phyloP scores from a whole-genome alignment of 352 stramenopile genomes.

The Peronospora belbahrii region DNA sequence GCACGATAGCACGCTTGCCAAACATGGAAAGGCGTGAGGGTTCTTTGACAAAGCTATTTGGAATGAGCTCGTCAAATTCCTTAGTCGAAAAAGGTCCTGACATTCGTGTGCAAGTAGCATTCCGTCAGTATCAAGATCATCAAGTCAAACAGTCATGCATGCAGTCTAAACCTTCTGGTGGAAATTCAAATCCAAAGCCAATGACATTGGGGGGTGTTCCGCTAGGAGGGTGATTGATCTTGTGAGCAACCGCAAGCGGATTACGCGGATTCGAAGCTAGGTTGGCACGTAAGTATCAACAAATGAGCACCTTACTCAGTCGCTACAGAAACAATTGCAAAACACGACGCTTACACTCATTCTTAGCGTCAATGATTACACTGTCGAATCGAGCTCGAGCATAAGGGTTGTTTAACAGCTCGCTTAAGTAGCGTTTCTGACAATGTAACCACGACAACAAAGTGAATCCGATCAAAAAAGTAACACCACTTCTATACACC shows the following conservation, averaged over 20 bases:
- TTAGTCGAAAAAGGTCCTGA: slow-evolving; percentile 61
- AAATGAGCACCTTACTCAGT: neutral
- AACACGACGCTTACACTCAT: slow-evolving; percentile 39
- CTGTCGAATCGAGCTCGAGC: slow-evolving; percentile 79
- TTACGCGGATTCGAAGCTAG: slow-evolving; percentile 56
- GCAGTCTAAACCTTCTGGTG: slow-evolving; percentile 38
- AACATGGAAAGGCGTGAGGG: slow-evolving; percentile 78
- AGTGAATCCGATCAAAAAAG: neutral
- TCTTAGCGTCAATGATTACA: slow-evolving; percentile 81
- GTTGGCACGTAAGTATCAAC: slow-evolving; percentile 6
- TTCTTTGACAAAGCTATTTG: slow-evolving; percentile 75
- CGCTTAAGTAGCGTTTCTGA: slow-evolving; percentile 46
- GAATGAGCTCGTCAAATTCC: slow-evolving; percentile 60
- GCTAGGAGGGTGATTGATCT: slow-evolving; percentile 78
- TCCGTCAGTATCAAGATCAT: neutral
- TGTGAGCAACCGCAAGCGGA: slow-evolving; percentile 67
- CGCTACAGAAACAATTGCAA: neutral
- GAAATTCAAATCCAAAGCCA: slow-evolving; percentile 78
- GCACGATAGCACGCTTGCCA: slow-evolving; percentile 77
- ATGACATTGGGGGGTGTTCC: slow-evolving; percentile 69
- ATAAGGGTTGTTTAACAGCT: slow-evolving; percentile 72
- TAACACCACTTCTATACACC: neutral
- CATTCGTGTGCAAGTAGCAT: neutral
- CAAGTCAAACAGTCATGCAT: neutral
- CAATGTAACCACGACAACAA: neutral